phyloP scores from a whole-genome alignment of 2,329 filamentous ascomycete genomes.

The Rhytidhysteron rufulum region DNA sequence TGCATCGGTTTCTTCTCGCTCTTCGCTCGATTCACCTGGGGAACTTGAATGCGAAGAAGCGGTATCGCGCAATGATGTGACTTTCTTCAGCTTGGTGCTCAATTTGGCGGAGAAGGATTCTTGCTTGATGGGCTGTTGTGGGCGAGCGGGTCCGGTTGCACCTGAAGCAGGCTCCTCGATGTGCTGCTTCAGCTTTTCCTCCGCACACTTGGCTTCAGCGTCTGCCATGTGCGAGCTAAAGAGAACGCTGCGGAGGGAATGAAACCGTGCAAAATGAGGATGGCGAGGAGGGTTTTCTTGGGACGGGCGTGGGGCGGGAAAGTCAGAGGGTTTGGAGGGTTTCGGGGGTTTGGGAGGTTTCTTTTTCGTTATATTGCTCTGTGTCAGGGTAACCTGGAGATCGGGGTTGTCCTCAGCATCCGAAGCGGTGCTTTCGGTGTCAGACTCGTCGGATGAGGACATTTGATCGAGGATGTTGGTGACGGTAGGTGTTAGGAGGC shows the following conservation, averaged over 20 bases:
- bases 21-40: not conserved
- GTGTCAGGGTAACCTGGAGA: not conserved
- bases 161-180: not conserved
- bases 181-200: slow-evolving; percentile 10
- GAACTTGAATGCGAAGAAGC: not conserved
- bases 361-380: not conserved
- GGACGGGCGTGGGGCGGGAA: not conserved
- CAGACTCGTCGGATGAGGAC: not conserved
- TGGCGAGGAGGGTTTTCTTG: not conserved
- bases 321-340: not conserved
- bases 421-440: not conserved
- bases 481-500: not conserved
- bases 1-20: not conserved
- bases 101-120: not conserved
- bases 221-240: slow-evolving; percentile 28
- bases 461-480: not conserved
- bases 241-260: slow-evolving; percentile 30
- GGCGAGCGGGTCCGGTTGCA: not conserved
- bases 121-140: not conserved
- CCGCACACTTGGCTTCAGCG: slow-evolving; percentile 18
- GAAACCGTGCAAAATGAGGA: slow-evolving; percentile 29
- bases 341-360: not conserved
- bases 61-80: not conserved
- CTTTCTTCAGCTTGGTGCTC: not conserved
- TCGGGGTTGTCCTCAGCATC: not conserved